phyloP scores from a whole-genome alignment of 2,329 filamentous ascomycete genomes.

The Harringtonia lauricola region DNA sequence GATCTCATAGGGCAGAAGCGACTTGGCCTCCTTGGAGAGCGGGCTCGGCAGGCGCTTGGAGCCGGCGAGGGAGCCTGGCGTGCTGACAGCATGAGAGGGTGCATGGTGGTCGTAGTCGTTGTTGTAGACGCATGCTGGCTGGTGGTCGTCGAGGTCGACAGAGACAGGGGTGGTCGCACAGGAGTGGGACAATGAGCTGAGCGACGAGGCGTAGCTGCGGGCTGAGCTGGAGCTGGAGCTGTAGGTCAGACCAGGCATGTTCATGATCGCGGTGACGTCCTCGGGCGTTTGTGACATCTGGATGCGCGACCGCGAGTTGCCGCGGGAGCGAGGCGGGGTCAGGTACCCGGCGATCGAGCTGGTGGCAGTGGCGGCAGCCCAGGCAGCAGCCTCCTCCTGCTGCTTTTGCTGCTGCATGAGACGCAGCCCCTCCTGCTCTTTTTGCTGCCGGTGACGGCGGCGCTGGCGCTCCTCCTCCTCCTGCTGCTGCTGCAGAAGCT shows the following conservation, averaged over 20 bases:
- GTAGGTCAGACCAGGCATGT: slow-evolving; percentile 36
- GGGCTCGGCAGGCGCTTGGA: slow-evolving; percentile 9
- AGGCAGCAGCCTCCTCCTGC: slow-evolving; percentile 17
- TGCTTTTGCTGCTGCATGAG: slow-evolving; percentile 11
- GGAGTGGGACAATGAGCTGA: slow-evolving; percentile 33
- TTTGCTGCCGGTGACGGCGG: slow-evolving; percentile 20
- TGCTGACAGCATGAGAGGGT: slow-evolving; percentile 24
- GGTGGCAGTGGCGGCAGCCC: slow-evolving; percentile 12
- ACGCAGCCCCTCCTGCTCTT: slow-evolving; percentile 16
- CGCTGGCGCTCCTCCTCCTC: slow-evolving; percentile 16
- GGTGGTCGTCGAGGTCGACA: slow-evolving; percentile 24
- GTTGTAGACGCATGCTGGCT: slow-evolving; percentile 28
- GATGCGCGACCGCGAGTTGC: slow-evolving; percentile 22
- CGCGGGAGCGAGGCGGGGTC: slow-evolving; percentile 35
- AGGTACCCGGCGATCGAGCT: slow-evolving; percentile 26
- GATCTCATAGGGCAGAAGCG: slow-evolving; percentile 44
- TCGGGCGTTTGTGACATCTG: slow-evolving; percentile 15
- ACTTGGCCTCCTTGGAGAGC: slow-evolving; percentile 6
- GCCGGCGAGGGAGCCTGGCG: slow-evolving; percentile 11
- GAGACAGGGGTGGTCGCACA: slow-evolving; percentile 38
- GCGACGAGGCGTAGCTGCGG: slow-evolving; percentile 30
- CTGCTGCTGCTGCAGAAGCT: slow-evolving; percentile 15
- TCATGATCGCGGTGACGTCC: slow-evolving; percentile 10
- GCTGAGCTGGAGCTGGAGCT: slow-evolving; percentile 33
- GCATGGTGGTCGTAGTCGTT: slow-evolving; percentile 36